Evolutionary conservation across 2,329 filamentous ascomycete genomes (phyloP).

Genomic region (Ophioceras dolichostomum): DNA sequence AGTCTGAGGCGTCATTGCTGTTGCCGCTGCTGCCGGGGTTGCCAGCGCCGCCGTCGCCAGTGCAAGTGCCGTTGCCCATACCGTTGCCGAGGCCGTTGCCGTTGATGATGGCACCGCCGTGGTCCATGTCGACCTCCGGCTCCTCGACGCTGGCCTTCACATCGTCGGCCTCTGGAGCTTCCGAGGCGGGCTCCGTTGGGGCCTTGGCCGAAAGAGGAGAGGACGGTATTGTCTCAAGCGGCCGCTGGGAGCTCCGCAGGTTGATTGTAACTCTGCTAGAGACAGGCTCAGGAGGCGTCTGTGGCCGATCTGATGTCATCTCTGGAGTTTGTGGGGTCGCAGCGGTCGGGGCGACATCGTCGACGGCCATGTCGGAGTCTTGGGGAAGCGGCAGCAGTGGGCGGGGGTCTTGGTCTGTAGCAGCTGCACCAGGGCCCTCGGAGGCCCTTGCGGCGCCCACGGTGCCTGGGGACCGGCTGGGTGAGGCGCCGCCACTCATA

Average conservation of each 20-base stretch:
- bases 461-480: conserved; percentile 28
- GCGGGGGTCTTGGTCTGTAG: not conserved
- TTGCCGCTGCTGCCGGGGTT: no score
- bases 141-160: conserved; percentile 28
- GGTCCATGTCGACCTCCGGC: conserved; percentile 24
- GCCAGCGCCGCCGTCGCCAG: no score
- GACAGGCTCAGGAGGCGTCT: conserved; percentile 20
- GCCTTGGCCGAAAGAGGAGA: conserved; percentile 28
- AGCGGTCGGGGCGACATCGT: conserved; percentile 24
- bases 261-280: conserved; percentile 51
- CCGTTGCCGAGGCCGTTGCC: no score
- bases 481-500: conserved; percentile 31
- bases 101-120: conserved; percentile 4
- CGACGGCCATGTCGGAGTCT: conserved; percentile 26
- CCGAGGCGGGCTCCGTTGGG: conserved; percentile 2
- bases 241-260: conserved; percentile 32
- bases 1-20: conserved; percentile 12
- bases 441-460: not conserved
- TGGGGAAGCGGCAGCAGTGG: conserved; percentile 9
- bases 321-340: conserved; percentile 30
- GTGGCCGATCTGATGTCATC: conserved; percentile 7
- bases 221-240: conserved; percentile 26
- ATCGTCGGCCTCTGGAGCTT: conserved; percentile 2
- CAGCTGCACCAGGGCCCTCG: not conserved
- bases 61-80: no score